phyloP scores from a whole-genome alignment of 768 basidiomycete species.

The Lactifluus pinguis region DNA sequence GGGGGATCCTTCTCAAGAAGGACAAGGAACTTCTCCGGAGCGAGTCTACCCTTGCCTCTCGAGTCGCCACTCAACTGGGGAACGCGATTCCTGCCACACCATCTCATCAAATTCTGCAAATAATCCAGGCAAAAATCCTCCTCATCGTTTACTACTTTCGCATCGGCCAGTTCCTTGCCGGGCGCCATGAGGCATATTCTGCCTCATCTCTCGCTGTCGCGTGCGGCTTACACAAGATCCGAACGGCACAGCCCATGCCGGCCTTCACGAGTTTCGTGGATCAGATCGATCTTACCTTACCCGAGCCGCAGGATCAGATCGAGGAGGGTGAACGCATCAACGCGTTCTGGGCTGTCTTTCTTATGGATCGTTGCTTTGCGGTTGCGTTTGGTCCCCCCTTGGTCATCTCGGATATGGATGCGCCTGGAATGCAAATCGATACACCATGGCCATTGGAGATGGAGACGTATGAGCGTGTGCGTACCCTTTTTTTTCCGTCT shows the following conservation, averaged over 20 bases:
- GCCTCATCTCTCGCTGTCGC: constrained; percentile 26
- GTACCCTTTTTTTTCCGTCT: neutral
- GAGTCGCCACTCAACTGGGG: constrained; percentile 41
- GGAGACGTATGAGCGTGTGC: constrained; percentile 26
- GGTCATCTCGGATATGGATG: constrained; percentile 48
- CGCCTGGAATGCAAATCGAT: constrained; percentile 29
- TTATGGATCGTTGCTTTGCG: constrained; percentile 48
- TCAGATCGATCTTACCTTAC: constrained; percentile 24
- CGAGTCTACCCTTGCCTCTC: constrained; percentile 37
- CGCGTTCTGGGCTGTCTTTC: constrained; percentile 55
- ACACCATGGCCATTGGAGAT: constrained; percentile 33
- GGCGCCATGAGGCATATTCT: constrained; percentile 25
- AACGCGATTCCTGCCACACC: constrained; percentile 26
- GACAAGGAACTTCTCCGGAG: constrained; percentile 20
- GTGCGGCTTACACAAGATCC: constrained; percentile 25
- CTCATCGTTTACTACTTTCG: constrained; percentile 26
- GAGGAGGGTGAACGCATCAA: constrained; percentile 62
- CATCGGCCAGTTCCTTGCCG: constrained; percentile 25
- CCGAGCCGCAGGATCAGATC: constrained; percentile 34
- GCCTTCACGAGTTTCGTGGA: constrained; percentile 16
- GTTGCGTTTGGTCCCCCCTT: constrained; percentile 44
- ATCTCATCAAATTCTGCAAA: constrained; percentile 30
- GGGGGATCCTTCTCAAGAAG: constrained; percentile 27
- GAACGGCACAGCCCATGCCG: constrained; percentile 12
- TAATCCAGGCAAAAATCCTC: constrained; percentile 28